Evolutionary conservation across 2,329 filamentous ascomycete species (phyloP).

Genomic region (Penicillium griseofulvum): DNA sequence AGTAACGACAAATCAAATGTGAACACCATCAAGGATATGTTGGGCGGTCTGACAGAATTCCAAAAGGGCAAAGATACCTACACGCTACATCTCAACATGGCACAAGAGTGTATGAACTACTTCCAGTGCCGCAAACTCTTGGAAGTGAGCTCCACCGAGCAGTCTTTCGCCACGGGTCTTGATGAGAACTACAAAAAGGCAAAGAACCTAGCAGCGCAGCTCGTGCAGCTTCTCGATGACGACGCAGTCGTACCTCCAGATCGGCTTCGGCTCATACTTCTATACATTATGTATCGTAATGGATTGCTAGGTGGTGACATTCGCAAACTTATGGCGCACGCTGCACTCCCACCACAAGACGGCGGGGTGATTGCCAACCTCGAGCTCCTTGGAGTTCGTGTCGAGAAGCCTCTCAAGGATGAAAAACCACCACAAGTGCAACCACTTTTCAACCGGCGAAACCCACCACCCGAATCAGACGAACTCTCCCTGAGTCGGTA

Average conservation of each 20-base stretch:
- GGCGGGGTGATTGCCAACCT: conserved; percentile 71
- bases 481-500: conserved; percentile 86
- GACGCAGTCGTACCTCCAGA: conserved; percentile 69
- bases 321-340: conserved; percentile 77
- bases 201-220: conserved; percentile 80
- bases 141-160: conserved; percentile 84
- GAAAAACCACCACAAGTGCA: conserved; percentile 61
- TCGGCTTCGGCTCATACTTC: conserved; percentile 76
- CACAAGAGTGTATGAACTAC: conserved; percentile 91
- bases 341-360: conserved; percentile 71
- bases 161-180: conserved; percentile 84
- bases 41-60: conserved; percentile 90
- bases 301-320: conserved; percentile 83
- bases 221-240: conserved; percentile 86
- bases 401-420: conserved; percentile 74
- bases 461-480: conserved; percentile 58
- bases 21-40: conserved; percentile 94
- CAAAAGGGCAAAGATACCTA: conserved; percentile 95
- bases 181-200: conserved; percentile 91
- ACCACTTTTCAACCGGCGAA: conserved; percentile 71
- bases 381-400: conserved; percentile 74
- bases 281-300: conserved; percentile 83
- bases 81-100: conserved; percentile 92
- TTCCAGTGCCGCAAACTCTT: conserved; percentile 82
- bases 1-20: conserved; percentile 69